These are phyloP conservation scores for Lactarius quietus DNA, from an alignment of 768 basidiomycete species.

Conservation along the genomic window DNA sequence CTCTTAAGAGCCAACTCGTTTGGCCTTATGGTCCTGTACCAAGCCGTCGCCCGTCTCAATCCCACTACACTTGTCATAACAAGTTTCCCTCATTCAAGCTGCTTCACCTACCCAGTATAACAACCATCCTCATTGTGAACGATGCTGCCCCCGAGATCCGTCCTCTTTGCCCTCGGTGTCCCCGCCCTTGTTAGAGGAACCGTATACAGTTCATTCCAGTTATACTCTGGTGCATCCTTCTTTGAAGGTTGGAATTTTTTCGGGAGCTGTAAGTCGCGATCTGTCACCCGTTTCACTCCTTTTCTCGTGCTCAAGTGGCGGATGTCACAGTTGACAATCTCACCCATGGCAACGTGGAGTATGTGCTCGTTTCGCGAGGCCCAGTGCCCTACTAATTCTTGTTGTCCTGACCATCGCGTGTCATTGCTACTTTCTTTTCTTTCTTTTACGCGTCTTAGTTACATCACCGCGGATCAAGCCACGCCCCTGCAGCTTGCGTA, in stretches of 20 bases:
- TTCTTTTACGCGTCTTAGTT: slow-evolving; percentile 35
- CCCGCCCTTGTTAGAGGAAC: slow-evolving; percentile 6
- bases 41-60: too few species aligned
- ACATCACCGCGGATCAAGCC: slow-evolving; percentile 44
- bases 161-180: slow-evolving; percentile 7
- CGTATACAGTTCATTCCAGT: slow-evolving; percentile 17
- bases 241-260: slow-evolving; percentile 25
- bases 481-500: slow-evolving; percentile 51
- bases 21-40: too few species aligned
- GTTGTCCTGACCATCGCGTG: not conserved
- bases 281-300: not conserved
- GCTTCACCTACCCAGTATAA: not conserved
- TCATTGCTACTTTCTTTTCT: not conserved
- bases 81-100: not conserved
- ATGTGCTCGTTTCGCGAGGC: slow-evolving; percentile 19
- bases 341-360: slow-evolving; percentile 67
- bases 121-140: not conserved
- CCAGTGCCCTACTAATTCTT: not conserved
- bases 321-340: slow-evolving; percentile 56
- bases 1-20: too few species aligned
- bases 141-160: not conserved
- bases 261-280: slow-evolving; percentile 18
- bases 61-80: not conserved
- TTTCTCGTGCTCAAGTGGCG: not conserved
- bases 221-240: slow-evolving; percentile 18